A percentile compares a stretch with the other conserved stretches of the same genome.
These are phyloP conservation scores for Lycium ferocissimum DNA, from an alignment of 257 asterid genomes.

Conservation along the genomic window DNA sequence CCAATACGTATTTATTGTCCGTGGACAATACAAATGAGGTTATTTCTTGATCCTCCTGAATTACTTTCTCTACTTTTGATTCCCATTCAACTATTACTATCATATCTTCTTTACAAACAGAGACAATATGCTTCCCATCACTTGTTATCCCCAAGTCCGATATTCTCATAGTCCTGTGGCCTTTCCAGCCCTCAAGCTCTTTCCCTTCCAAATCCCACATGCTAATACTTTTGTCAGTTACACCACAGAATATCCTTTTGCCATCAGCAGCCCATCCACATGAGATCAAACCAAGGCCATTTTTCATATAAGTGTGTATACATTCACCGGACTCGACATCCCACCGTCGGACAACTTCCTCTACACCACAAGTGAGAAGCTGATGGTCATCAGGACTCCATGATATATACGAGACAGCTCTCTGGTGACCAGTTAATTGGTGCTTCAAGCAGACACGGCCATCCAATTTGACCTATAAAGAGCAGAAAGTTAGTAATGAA, in stretches of 20 bases:
- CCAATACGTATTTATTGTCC: slow-evolving; percentile 75
- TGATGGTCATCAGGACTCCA: slow-evolving; percentile 88
- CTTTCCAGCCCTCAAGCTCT: slow-evolving; percentile 87
- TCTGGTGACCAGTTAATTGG: slow-evolving; percentile 65
- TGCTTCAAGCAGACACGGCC: slow-evolving; percentile 59
- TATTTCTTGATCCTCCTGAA: slow-evolving; percentile 81
- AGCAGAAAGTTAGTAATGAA: slow-evolving; percentile 30
- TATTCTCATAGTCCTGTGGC: slow-evolving; percentile 64
- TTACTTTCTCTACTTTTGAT: slow-evolving; percentile 65
- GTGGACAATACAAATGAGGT: slow-evolving; percentile 73
- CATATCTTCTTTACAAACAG: slow-evolving; percentile 67
- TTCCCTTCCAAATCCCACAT: slow-evolving; percentile 93
- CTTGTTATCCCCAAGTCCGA: slow-evolving; percentile 74
- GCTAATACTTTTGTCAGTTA: slow-evolving; percentile 76
- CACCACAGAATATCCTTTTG: slow-evolving; percentile 69
- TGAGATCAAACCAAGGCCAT: slow-evolving; percentile 73
- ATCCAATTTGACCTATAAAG: slow-evolving; percentile 57
- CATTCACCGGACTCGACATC: slow-evolving; percentile 77
- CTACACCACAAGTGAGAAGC: slow-evolving; percentile 88
- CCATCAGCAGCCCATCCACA: slow-evolving; percentile 92
- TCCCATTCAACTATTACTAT: slow-evolving; percentile 76
- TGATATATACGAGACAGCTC: slow-evolving; percentile 71
- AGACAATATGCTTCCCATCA: slow-evolving; percentile 73
- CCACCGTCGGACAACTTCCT: slow-evolving; percentile 84
- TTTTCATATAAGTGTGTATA: slow-evolving; percentile 68